Evolutionary conservation across 2,329 filamentous ascomycete genomes (phyloP).

Genomic region (Juglanconis juglandina): DNA sequence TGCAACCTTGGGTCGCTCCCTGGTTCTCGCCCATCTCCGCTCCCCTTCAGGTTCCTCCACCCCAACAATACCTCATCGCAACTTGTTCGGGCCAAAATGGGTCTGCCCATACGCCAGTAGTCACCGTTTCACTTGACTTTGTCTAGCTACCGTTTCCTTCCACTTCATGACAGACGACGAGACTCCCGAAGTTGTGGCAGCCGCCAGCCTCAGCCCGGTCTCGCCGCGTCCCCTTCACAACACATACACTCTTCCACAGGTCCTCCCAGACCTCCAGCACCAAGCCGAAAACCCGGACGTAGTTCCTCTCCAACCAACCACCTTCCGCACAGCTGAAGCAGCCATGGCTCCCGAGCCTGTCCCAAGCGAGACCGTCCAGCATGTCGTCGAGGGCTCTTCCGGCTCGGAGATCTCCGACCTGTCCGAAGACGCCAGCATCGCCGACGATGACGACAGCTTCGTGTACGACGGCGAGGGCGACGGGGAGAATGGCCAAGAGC

Average conservation of each 20-base stretch:
- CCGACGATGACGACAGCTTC: conserved; percentile 48
- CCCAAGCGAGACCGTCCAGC: conserved; percentile 26
- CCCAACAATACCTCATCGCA: not conserved
- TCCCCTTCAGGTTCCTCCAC: not conserved
- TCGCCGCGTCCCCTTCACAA: conserved; percentile 43
- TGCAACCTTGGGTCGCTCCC: not conserved
- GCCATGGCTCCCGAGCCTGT: conserved; percentile 25
- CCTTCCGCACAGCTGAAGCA: conserved; percentile 28
- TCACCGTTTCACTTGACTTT: not conserved
- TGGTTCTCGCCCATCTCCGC: not conserved
- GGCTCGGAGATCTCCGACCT: conserved; percentile 26
- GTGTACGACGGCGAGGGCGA: conserved; percentile 42
- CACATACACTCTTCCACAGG: conserved; percentile 42
- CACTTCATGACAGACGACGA: conserved; percentile 39
- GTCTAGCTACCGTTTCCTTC: not conserved
- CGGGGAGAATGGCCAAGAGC: conserved; percentile 25
- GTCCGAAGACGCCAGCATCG: conserved; percentile 32
- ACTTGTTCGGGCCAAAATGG: not conserved
- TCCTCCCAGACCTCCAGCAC: conserved; percentile 47
- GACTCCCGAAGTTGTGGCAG: conserved; percentile 48
- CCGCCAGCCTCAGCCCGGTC: conserved; percentile 50
- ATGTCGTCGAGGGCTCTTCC: conserved; percentile 23
- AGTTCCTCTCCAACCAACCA: conserved; percentile 27
- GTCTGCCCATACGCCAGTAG: not conserved
- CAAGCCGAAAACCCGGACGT: conserved; percentile 48